Evolutionary conservation across 2,329 filamentous ascomycete genomes (phyloP).

Genomic region (Dactylellina sp.): DNA sequence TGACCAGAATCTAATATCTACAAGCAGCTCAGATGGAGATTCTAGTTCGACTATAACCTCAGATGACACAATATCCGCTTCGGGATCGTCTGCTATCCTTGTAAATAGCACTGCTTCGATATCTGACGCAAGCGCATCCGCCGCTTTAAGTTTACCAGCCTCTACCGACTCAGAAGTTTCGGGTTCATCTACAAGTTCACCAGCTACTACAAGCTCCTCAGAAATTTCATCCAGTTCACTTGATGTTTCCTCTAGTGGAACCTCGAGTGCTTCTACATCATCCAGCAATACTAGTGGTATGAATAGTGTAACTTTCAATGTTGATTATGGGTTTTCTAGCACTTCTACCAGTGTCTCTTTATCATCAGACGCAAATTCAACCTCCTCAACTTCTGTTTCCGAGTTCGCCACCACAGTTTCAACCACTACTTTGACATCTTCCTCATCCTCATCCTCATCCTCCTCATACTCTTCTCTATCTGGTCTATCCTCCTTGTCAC

Average conservation of each 20-base stretch:
- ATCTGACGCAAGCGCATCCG: no score
- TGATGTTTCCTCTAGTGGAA: neutral
- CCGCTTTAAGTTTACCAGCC: neutral
- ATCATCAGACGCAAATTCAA: neutral
- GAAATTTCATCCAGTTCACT: neutral
- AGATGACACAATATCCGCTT: no score
- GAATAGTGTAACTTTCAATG: neutral
- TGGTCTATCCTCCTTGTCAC: neutral
- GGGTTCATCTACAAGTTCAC: neutral
- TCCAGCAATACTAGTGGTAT: neutral
- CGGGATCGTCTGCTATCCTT: no score
- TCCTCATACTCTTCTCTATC: no score
- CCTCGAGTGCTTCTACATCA: neutral
- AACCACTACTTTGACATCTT: conserved; percentile 6
- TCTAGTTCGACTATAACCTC: no score
- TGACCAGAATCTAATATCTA: conserved; percentile 23
- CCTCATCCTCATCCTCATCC: no score
- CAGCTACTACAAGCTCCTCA: no score
- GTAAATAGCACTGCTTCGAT: no score
- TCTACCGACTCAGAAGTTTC: neutral
- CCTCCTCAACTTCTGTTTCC: no score
- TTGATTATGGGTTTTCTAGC: neutral
- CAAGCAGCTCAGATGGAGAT: neutral
- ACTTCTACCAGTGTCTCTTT: neutral
- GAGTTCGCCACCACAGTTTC: neutral